phyloP scores from a whole-genome alignment of 768 basidiomycete species.

The Dioszegia hungarica region DNA sequence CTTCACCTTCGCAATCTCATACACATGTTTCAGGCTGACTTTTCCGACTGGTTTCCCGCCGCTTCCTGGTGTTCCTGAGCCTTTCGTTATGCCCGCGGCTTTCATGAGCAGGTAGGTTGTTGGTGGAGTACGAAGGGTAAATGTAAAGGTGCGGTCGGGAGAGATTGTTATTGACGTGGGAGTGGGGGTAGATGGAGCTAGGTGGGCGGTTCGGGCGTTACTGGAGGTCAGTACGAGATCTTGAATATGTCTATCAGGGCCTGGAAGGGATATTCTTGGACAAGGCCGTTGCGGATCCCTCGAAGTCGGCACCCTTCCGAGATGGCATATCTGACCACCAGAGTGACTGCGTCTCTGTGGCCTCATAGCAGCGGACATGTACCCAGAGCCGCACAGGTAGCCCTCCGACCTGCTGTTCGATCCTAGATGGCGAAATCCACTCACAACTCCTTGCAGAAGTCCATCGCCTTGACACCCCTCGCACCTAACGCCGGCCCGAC shows the following conservation, averaged over 20 bases:
- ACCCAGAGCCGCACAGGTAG: no score
- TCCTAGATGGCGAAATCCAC: conserved; percentile 3
- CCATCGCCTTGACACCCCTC: conserved; percentile 97
- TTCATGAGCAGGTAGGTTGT: conserved; percentile 85
- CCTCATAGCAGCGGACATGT: no score
- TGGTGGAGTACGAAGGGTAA: conserved; percentile 78
- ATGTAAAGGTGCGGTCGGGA: conserved; percentile 91
- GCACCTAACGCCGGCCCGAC: conserved; percentile 97
- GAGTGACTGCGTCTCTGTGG: no score
- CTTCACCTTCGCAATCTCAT: conserved; percentile 98
- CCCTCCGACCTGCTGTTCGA: no score
- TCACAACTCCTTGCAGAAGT: conserved; percentile 95
- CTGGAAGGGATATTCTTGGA: neutral
- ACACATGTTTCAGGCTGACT: conserved; percentile 91
- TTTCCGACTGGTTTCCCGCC: conserved; percentile 14
- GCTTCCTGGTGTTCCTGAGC: conserved; percentile 58
- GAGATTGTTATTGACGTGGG: conserved; percentile 91
- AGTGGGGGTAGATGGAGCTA: conserved; percentile 75
- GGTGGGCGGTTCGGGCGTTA: conserved; percentile 90
- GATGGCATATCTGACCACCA: no score
- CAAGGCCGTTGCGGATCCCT: no score
- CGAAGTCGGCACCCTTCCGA: no score
- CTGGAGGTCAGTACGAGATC: conserved; percentile 10
- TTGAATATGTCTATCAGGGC: neutral
- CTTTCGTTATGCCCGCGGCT: conserved; percentile 83